Percentiles rank a stretch among this genome's conserved stretches.
Evolutionary conservation across 192 early-diverging fungal species (phyloP).

Genomic region (Chytriomyces hyalinus): DNA sequence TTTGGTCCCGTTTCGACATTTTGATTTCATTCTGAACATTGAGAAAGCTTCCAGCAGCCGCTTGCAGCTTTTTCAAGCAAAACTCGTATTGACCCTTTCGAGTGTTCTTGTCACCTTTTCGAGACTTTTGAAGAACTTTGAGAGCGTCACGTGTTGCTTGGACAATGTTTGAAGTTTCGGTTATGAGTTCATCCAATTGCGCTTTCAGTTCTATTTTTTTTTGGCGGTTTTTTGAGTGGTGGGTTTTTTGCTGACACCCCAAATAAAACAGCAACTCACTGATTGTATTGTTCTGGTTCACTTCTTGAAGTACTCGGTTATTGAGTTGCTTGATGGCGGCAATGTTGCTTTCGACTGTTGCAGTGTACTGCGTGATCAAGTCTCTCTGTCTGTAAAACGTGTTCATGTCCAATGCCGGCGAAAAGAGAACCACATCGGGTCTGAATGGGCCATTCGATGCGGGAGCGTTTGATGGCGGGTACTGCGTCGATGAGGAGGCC

Average conservation of each 20-base stretch:
- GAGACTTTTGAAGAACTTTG: slow-evolving; percentile 19
- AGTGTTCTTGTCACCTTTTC: slow-evolving; percentile 31
- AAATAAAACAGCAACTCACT: too few species aligned
- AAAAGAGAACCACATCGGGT: slow-evolving; percentile 6
- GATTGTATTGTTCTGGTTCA: slow-evolving; percentile 17
- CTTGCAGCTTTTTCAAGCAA: slow-evolving; percentile 22
- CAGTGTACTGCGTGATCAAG: slow-evolving; percentile 21
- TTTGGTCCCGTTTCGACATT: slow-evolving; percentile 23
- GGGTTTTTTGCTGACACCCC: too few species aligned
- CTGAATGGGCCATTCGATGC: neutral
- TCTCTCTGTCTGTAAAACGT: slow-evolving; percentile 33
- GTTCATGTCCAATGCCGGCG: slow-evolving; percentile 22
- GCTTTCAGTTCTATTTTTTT: slow-evolving; percentile 10
- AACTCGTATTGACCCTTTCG: slow-evolving; percentile 30
- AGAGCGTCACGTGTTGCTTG: slow-evolving; percentile 14
- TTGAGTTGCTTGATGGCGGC: slow-evolving; percentile 13
- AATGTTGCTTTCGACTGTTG: slow-evolving; percentile 5
- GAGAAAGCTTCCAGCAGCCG: slow-evolving; percentile 7
- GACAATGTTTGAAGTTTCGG: slow-evolving; percentile 18
- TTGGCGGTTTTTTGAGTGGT: neutral
- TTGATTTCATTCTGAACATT: slow-evolving; percentile 31
- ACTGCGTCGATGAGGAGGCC: neutral
- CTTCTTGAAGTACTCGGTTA: slow-evolving; percentile 7
- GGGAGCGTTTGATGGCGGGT: neutral
- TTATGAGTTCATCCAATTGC: slow-evolving; percentile 6